These are phyloP conservation scores for Clarireedia homoeocarpa DNA, from an alignment of 2,329 filamentous ascomycete genomes.

Conservation along the genomic window DNA sequence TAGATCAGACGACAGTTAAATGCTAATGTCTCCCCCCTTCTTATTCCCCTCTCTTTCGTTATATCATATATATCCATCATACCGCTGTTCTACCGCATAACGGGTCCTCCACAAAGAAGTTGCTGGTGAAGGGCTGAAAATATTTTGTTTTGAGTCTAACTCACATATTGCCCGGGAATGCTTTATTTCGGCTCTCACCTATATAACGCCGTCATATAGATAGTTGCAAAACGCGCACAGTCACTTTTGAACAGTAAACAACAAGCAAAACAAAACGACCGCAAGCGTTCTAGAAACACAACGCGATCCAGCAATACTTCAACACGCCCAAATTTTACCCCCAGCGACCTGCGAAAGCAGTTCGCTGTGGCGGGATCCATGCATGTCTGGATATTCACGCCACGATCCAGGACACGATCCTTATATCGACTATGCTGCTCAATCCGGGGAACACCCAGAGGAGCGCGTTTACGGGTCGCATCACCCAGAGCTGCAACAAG, in stretches of 20 bases:
- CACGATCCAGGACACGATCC: constrained; percentile 45
- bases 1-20: constrained; percentile 30
- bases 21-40: constrained; percentile 24
- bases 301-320: constrained; percentile 26
- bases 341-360: constrained; percentile 66
- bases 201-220: constrained; percentile 27
- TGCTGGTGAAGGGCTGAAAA: constrained; percentile 19
- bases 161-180: constrained; percentile 21
- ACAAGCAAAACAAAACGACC: constrained; percentile 21
- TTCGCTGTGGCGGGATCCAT: constrained; percentile 72
- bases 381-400: constrained; percentile 55
- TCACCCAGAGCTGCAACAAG: constrained; percentile 27
- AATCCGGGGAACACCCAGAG: constrained; percentile 56
- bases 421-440: constrained; percentile 67
- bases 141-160: constrained; percentile 23
- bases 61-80: constrained; percentile 16
- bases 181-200: constrained; percentile 24
- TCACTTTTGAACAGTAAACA: constrained; percentile 24
- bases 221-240: constrained; percentile 24
- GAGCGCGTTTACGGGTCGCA: constrained; percentile 54
- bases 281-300: constrained; percentile 24
- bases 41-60: constrained; percentile 16
- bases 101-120: not conserved
- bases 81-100: constrained; percentile 20
- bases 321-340: constrained; percentile 37